These are phyloP conservation scores for Russula olivacea DNA, from an alignment of 768 basidiomycete genomes.

Conservation along the genomic window DNA sequence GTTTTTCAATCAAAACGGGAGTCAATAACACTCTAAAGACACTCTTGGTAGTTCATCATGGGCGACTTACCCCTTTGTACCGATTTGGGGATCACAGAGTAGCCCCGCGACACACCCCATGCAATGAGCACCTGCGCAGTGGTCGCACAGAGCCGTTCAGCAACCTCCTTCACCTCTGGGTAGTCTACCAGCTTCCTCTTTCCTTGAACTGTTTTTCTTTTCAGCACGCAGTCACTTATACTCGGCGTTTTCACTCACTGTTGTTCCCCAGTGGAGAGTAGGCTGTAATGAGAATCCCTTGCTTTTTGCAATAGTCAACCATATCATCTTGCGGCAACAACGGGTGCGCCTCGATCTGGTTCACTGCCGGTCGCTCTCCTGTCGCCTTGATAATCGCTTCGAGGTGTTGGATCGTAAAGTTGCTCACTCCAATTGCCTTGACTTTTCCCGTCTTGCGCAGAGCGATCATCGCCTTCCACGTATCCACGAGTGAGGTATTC, in stretches of 20 bases:
- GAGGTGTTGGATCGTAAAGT: constrained; percentile 64
- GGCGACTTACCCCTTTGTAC: constrained; percentile 48
- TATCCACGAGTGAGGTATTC: constrained; percentile 60
- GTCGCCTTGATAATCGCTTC: constrained; percentile 64
- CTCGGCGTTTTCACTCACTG: constrained; percentile 37
- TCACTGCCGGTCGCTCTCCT: constrained; percentile 65
- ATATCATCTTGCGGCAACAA: constrained; percentile 71
- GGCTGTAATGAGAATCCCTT: constrained; percentile 66
- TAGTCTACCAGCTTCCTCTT: constrained; percentile 66
- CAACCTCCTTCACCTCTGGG: constrained; percentile 54
- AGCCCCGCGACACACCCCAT: constrained; percentile 71
- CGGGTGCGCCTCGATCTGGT: constrained; percentile 85
- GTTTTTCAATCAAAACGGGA: not conserved
- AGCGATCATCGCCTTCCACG: constrained; percentile 75
- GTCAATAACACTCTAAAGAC: not conserved
- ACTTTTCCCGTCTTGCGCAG: constrained; percentile 67
- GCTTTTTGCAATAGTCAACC: constrained; percentile 58
- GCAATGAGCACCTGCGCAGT: constrained; percentile 80
- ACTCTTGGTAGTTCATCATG: not conserved
- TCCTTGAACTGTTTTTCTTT: constrained; percentile 42
- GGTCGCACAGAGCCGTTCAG: constrained; percentile 54
- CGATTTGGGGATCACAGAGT: constrained; percentile 81
- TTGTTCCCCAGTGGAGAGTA: constrained; percentile 79
- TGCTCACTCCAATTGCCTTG: constrained; percentile 72
- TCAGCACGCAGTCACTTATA: constrained; percentile 2